Conservation (phyloP, 2,329 filamentous ascomycete genomes). For the Paecilomyces sp. region DNA sequence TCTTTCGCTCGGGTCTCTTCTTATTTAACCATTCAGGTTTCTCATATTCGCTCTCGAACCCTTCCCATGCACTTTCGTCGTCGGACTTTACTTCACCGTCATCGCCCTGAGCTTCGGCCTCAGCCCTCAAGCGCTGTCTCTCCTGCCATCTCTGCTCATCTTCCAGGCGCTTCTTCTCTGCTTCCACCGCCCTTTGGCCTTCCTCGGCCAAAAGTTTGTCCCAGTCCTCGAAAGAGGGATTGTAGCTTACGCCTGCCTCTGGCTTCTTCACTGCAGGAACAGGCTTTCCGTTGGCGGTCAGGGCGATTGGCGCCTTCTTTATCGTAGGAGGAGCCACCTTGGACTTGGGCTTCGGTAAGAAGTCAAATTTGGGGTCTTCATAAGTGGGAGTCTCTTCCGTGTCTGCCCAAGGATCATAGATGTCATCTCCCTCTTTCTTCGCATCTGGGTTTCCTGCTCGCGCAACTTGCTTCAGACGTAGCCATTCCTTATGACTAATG, state of each 20-base stretch:
- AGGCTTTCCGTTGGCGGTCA: constrained; percentile 73
- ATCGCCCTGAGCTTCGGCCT: constrained; percentile 63
- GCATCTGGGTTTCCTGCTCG: constrained; percentile 51
- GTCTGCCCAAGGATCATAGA: constrained; percentile 73
- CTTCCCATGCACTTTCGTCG: constrained; percentile 88
- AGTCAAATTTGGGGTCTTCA: constrained; percentile 52
- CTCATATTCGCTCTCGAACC: constrained; percentile 72
- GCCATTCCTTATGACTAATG: constrained; percentile 77
- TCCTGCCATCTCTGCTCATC: constrained; percentile 61
- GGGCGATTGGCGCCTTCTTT: constrained; percentile 68
- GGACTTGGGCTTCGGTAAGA: constrained; percentile 58
- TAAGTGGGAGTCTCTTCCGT: constrained; percentile 33
- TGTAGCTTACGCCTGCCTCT: constrained; percentile 81
- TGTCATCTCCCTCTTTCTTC: constrained; percentile 49
- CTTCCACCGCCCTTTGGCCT: constrained; percentile 69
- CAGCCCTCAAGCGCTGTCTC: constrained; percentile 57
- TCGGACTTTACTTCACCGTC: constrained; percentile 71
- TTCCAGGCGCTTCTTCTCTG: constrained; percentile 66
- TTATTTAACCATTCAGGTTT: constrained; percentile 59
- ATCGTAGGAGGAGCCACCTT: constrained; percentile 69
- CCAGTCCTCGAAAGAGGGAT: constrained; percentile 82
- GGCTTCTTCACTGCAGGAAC: constrained; percentile 75
- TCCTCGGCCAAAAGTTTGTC: constrained; percentile 66
- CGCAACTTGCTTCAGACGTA: constrained; percentile 69
- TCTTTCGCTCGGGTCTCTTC: constrained; percentile 80